These are phyloP conservation scores for Citrullus mucosospermus DNA, from an alignment of 306 rosid genomes.

Conservation along the genomic window DNA sequence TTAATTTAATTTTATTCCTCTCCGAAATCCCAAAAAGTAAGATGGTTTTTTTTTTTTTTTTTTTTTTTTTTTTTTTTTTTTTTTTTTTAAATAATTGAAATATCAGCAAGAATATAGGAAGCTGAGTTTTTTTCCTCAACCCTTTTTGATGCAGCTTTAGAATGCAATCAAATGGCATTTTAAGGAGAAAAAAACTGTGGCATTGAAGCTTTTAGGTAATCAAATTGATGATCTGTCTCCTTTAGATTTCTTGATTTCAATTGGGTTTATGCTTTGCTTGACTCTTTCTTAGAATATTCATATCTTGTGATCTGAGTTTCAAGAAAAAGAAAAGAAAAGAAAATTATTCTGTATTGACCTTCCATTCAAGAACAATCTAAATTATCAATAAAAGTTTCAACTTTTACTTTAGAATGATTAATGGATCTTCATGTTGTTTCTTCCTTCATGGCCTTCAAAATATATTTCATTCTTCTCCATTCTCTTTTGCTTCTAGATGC, in stretches of 20 bases:
- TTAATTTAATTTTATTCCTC: neutral
- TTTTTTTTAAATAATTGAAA: too few species aligned
- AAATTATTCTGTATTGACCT: neutral
- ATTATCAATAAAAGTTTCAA: neutral
- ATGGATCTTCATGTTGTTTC: neutral
- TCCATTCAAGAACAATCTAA: neutral
- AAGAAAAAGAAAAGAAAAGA: neutral
- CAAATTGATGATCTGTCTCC: slow-evolving; percentile 23
- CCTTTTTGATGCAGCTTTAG: neutral
- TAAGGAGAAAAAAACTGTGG: slow-evolving; percentile 21
- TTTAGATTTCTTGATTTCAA: slow-evolving; percentile 48
- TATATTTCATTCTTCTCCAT: neutral
- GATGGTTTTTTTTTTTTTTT: too few species aligned
- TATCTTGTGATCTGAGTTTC: slow-evolving; percentile 49
- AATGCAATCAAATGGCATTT: slow-evolving; percentile 7
- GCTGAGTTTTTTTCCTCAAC: neutral
- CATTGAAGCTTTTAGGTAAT: slow-evolving; percentile 53
- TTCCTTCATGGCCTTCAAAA: neutral
- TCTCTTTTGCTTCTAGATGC: neutral
- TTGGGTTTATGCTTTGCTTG: slow-evolving; percentile 74
- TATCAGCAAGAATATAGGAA: too few species aligned
- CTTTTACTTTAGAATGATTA: neutral
- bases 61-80: too few species aligned
- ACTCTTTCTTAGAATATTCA: slow-evolving; percentile 38
- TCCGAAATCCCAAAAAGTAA: neutral